phyloP scores from a whole-genome alignment of 1,139 yeast species.

The Debaryomyces udenii region DNA sequence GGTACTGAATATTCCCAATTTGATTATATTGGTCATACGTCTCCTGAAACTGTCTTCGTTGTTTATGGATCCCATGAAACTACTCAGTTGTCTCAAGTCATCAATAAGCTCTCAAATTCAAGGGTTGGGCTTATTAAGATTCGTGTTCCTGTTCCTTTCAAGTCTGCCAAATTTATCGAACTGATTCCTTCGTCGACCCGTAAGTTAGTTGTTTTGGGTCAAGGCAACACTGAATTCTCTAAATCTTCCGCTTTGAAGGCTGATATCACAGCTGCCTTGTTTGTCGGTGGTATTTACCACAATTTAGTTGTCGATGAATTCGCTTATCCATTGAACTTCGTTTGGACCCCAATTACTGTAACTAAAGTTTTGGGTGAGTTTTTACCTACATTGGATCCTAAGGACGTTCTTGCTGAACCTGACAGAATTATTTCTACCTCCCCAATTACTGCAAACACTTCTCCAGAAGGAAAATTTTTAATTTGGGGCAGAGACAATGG shows the following conservation, averaged over 20 bases:
- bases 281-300: constrained; percentile 51
- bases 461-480: constrained; percentile 54
- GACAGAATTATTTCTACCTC: constrained; percentile 14
- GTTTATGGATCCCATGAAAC: constrained; percentile 75
- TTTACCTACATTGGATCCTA: constrained; percentile 37
- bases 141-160: constrained; percentile 81
- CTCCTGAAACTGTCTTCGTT: constrained; percentile 73
- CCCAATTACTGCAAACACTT: constrained; percentile 42
- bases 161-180: constrained; percentile 58
- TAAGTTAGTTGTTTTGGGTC: constrained; percentile 68
- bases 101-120: constrained; percentile 34
- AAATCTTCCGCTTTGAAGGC: constrained; percentile 55
- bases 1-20: constrained; percentile 67
- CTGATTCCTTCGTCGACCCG: constrained; percentile 61
- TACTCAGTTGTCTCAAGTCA: constrained; percentile 51
- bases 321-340: constrained; percentile 52
- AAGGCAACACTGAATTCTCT: constrained; percentile 39
- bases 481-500: constrained; percentile 74
- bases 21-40: constrained; percentile 65
- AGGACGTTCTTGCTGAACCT: constrained; percentile 15
- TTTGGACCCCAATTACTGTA: constrained; percentile 61
- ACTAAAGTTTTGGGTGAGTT: constrained; percentile 51
- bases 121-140: constrained; percentile 69
- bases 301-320: constrained; percentile 52
- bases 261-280: constrained; percentile 75